Evolutionary conservation across 192 early-diverging fungal genomes (phyloP).

Genomic region (Coemansia sp.): DNA sequence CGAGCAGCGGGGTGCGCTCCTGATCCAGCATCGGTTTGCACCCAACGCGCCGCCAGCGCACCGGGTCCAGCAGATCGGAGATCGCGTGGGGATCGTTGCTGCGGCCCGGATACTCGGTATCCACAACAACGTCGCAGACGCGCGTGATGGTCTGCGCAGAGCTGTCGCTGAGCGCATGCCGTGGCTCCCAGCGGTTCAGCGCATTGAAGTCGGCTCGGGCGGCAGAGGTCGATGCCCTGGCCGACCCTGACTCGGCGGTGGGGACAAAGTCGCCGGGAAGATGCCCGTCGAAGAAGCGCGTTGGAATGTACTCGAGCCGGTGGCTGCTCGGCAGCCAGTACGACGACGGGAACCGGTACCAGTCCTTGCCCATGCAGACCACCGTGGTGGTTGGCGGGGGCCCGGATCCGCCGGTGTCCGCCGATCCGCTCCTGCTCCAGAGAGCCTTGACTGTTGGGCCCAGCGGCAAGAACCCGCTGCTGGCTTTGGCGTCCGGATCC

Average conservation of each 20-base stretch:
- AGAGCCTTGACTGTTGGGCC: slow-evolving; percentile 21
- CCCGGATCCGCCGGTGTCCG: not conserved
- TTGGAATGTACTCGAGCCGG: slow-evolving; percentile 61
- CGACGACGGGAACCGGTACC: slow-evolving; percentile 92
- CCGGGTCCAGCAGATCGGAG: no score
- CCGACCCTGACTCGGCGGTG: slow-evolving; percentile 21
- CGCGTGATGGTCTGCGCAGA: not conserved
- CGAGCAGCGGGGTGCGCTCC: slow-evolving; percentile 9
- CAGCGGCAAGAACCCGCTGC: slow-evolving; percentile 23
- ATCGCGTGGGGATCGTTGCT: not conserved
- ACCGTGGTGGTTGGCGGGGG: not conserved
- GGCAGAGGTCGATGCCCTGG: slow-evolving; percentile 16
- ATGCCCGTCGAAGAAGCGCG: slow-evolving; percentile 64
- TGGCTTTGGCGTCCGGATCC: not conserved
- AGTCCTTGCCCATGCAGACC: slow-evolving; percentile 91
- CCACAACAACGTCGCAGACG: slow-evolving; percentile 31
- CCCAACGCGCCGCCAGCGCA: not conserved
- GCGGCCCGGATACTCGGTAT: slow-evolving; percentile 16
- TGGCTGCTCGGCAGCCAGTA: slow-evolving; percentile 82
- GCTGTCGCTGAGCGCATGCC: slow-evolving; percentile 15
- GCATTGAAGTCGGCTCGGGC: slow-evolving; percentile 36
- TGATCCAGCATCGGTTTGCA: slow-evolving; percentile 39
- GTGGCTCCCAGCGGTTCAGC: slow-evolving; percentile 37
- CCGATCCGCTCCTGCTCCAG: not conserved
- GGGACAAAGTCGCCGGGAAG: slow-evolving; percentile 77